Percentiles rank a stretch among this genome's conserved stretches.
phyloP scores from a whole-genome alignment of 257 asterid species.

The Rauvolfia tetraphylla region DNA sequence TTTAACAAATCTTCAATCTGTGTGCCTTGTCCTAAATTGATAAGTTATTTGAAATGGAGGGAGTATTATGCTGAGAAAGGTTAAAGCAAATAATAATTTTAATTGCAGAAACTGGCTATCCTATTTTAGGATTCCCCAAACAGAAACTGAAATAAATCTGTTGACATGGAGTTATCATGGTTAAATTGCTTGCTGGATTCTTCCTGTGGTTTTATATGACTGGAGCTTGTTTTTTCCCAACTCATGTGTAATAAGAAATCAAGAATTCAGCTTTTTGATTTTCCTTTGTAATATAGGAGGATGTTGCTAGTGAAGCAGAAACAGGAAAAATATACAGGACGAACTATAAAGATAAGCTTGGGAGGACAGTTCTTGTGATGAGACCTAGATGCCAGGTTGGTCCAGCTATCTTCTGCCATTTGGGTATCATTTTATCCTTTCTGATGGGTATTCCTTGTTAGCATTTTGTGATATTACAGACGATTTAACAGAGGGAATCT shows the following conservation, averaged over 20 bases:
- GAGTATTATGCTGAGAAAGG: not conserved
- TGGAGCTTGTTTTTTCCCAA: not conserved
- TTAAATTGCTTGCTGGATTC: conserved; percentile 2
- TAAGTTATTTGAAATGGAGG: too few relatives aligned
- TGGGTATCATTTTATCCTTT: conserved; percentile 1
- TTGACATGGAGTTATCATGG: not conserved
- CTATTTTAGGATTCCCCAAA: not conserved
- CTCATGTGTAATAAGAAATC: not conserved
- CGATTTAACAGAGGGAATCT: not conserved
- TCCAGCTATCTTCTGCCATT: not conserved
- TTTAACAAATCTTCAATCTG: too few relatives aligned
- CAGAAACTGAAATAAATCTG: not conserved
- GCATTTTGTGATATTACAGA: not conserved
- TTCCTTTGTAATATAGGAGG: conserved; percentile 52
- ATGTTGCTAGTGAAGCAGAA: conserved; percentile 80
- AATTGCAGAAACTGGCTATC: not conserved
- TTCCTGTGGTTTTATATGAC: not conserved
- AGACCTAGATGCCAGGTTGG: conserved; percentile 92
- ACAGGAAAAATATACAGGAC: conserved; percentile 85
- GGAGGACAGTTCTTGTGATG: conserved; percentile 93
- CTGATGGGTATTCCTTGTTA: not conserved
- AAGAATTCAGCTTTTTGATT: not conserved
- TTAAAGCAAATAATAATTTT: not conserved
- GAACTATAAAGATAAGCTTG: conserved; percentile 66
- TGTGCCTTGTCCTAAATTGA: too few relatives aligned